Evolutionary conservation across 1,139 yeast species (phyloP).

Genomic region (Arxiozyma slooffiae): DNA sequence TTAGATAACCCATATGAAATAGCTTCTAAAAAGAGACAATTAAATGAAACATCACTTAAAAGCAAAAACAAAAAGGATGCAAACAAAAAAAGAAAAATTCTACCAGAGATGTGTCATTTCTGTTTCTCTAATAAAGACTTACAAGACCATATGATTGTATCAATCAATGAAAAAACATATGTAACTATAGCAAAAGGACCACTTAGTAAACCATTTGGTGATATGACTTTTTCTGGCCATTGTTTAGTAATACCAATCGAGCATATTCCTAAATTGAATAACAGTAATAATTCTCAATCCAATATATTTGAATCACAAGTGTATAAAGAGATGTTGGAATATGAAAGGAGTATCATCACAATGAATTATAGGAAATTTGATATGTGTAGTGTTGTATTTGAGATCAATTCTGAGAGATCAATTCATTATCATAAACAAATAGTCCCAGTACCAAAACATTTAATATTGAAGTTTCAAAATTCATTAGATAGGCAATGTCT

Average conservation of each 20-base stretch:
- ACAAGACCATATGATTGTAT: slow-evolving; percentile 70
- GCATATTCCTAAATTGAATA: slow-evolving; percentile 46
- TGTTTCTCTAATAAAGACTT: slow-evolving; percentile 74
- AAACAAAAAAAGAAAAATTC: slow-evolving; percentile 33
- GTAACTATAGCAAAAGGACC: slow-evolving; percentile 86
- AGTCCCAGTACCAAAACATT: slow-evolving; percentile 45
- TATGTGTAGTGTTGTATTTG: slow-evolving; percentile 48
- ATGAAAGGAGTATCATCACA: slow-evolving; percentile 37
- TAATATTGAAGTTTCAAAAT: slow-evolving; percentile 33
- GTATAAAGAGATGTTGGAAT: slow-evolving; percentile 37
- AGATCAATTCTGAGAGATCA: slow-evolving; percentile 45
- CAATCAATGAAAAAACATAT: slow-evolving; percentile 60
- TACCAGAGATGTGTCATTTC: slow-evolving; percentile 63
- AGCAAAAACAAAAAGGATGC: background rate
- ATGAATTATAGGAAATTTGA: slow-evolving; percentile 38
- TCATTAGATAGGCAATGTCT: slow-evolving; percentile 36
- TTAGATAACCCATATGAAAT: slow-evolving; percentile 34
- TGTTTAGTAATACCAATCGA: slow-evolving; percentile 74
- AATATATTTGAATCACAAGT: slow-evolving; percentile 29
- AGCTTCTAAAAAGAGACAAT: slow-evolving; percentile 12
- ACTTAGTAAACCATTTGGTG: slow-evolving; percentile 41
- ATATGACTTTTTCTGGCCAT: slow-evolving; percentile 63
- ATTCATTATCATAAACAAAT: slow-evolving; percentile 61
- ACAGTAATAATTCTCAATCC: slow-evolving; percentile 1
- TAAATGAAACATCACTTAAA: slow-evolving; percentile 1